Evolutionary conservation across 495 filamentous ascomycete species (phyloP).

Genomic region (Pyrenopolyporus hunteri): DNA sequence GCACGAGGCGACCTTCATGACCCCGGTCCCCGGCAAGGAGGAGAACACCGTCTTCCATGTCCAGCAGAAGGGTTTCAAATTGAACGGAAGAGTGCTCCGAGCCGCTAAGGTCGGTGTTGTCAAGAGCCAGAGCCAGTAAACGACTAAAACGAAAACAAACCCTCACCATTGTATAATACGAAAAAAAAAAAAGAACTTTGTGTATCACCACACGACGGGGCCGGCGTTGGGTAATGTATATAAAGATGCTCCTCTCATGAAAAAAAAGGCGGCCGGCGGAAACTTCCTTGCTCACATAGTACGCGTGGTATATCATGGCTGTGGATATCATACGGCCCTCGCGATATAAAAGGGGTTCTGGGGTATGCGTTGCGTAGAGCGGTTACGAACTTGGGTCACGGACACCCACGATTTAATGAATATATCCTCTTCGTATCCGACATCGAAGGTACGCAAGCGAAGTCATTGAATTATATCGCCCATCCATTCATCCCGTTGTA

Average conservation of each 20-base stretch:
- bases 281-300: conserved; percentile 22
- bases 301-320: conserved; percentile 24
- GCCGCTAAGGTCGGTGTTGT: conserved; percentile 96
- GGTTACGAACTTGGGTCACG: conserved; percentile 2
- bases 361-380: conserved; percentile 13
- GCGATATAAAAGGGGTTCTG: conserved; percentile 25
- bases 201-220: conserved; percentile 39
- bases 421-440: conserved; percentile 18
- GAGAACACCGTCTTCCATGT: conserved; percentile 88
- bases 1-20: conserved; percentile 96
- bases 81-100: conserved; percentile 89
- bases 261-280: conserved; percentile 38
- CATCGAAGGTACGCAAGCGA: conserved; percentile 3
- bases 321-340: conserved; percentile 24
- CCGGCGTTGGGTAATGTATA: conserved; percentile 48
- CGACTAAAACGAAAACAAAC: conserved; percentile 10
- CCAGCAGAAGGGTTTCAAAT: conserved; percentile 91
- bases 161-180: conserved; percentile 33
- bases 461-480: background rate
- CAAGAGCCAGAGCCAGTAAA: conserved; percentile 61
- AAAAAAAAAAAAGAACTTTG: conserved; percentile 13
- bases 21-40: conserved; percentile 80
- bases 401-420: conserved; percentile 22
- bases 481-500: background rate
- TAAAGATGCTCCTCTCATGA: conserved; percentile 60